Evolutionary conservation across 2,329 filamentous ascomycete species (phyloP), one percentile per base, ranked within the genome.

Genomic region (Fusarium kyushuense): DNA sequence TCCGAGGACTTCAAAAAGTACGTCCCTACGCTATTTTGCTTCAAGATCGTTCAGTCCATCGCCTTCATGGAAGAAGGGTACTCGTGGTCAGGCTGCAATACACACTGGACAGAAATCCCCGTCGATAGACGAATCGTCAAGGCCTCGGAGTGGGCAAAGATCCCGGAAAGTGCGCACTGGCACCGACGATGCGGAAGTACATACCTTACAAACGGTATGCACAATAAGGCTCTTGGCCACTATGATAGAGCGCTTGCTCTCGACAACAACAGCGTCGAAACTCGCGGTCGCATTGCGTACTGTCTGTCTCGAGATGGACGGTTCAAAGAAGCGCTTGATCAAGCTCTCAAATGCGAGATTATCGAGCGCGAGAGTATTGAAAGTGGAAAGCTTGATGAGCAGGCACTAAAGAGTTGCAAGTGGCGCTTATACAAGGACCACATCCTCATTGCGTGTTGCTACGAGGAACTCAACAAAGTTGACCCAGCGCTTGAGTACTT

Each of bases 341-440:
- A 78, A 33, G 76, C 78, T 8, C 72, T 80, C 4, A 75, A 78
- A 60, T 82, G 80, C 38, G 79, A 79, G 13, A 66, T 59, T 1
- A 74, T 78, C 3, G 80, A 81, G 23, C 67, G 77, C 35, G 72
- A 75, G 11, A 74, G 69, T 17, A 70, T 79, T 5, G 67, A 62
- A 0, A 67, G 75, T 3, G 73, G 75, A 0, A 65, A 69, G 6
- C 72, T 76, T 5, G 70, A 75, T 1, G 71, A 60, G 0, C 53
- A 68, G 3, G 70, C 75, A 3, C 62, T 75, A 5, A 72, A 67
- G 21, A 75, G 74, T 32, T 75, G 74, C 46, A 77, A 73, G 54
- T 82, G 79, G 80, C 75, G 80, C 2, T 67, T 82, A 1, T 82
- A 82, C 66, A 79, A 80, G 49, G 79, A 81, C 21, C 78, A 81